Evolutionary conservation across 164 flowering plant genomes (phyloP).

Genomic region (Sedum album): DNA sequence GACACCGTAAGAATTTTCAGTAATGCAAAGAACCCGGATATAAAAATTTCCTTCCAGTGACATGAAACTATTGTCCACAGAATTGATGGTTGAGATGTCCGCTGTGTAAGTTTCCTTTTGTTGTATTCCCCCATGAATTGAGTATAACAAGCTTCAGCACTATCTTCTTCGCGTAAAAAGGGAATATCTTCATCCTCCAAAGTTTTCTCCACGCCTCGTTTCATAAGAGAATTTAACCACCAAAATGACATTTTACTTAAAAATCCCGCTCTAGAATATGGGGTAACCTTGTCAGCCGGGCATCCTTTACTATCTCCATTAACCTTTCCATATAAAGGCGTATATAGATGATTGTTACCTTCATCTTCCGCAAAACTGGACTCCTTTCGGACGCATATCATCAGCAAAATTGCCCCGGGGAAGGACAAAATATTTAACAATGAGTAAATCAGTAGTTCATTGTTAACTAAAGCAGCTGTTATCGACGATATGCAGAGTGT

Average conservation of each 20-base stretch:
- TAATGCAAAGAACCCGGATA: slow-evolving; percentile 43
- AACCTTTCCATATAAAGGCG: slow-evolving; percentile 27
- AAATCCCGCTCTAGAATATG: slow-evolving; percentile 44
- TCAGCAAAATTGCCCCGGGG: slow-evolving; percentile 31
- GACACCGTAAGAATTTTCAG: slow-evolving; percentile 36
- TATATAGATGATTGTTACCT: slow-evolving; percentile 16
- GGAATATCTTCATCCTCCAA: slow-evolving; percentile 62
- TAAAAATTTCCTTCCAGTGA: slow-evolving; percentile 26
- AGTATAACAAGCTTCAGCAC: slow-evolving; percentile 46
- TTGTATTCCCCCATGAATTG: slow-evolving; percentile 25
- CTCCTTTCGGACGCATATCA: slow-evolving; percentile 24
- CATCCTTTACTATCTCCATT: slow-evolving; percentile 14
- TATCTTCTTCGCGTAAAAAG: slow-evolving; percentile 33
- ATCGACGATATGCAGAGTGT: slow-evolving; percentile 23
- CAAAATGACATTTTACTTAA: slow-evolving; percentile 50
- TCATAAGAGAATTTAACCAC: slow-evolving; percentile 72
- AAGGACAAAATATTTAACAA: slow-evolving; percentile 28
- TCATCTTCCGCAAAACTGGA: slow-evolving; percentile 19
- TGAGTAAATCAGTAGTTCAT: slow-evolving; percentile 15
- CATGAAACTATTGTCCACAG: slow-evolving; percentile 31
- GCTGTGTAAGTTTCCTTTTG: slow-evolving; percentile 17
- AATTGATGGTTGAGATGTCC: slow-evolving; percentile 32
- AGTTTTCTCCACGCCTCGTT: slow-evolving; percentile 45
- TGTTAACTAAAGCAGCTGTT: slow-evolving; percentile 15
- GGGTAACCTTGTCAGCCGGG: slow-evolving; percentile 22